Base-by-base conservation (phyloP, 78 protist species). In the Bodo saltans region DNA sequence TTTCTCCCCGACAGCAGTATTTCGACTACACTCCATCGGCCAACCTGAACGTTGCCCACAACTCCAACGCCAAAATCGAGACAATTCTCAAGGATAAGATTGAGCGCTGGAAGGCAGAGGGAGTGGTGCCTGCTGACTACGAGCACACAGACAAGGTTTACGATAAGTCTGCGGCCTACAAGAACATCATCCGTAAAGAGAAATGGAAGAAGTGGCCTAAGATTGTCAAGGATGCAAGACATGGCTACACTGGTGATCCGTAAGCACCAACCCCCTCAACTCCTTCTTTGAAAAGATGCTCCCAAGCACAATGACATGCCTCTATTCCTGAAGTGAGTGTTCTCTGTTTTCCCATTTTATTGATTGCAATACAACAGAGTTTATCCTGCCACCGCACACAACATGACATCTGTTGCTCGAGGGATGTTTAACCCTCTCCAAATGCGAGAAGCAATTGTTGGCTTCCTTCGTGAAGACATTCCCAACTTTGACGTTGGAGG, bases 401-500 rank as follows among this genome's bases (percentile, higher is more conserved):
- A n/a, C n/a, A n/a, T n/a, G n/a, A n/a, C n/a, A n/a, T n/a, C n/a
- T n/a, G n/a, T n/a, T n/a, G n/a, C n/a, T n/a, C n/a, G n/a, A n/a
- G n/a, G n/a, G n/a, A n/a, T n/a, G n/a, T n/a, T n/a, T n/a, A n/a
- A n/a, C n/a, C n/a, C n/a, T n/a, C n/a, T n/a, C n/a, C n/a, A n/a
- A n/a, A n/a, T n/a, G n/a, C n/a, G n/a, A n/a, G n/a, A n/a, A n/a
- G n/a, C n/a, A n/a, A n/a, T n/a, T n/a, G n/a, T n/a, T n/a, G n/a
- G n/a, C n/a, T n/a, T n/a, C n/a, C n/a, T n/a, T n/a, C n/a, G n/a
- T n/a, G 88, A 92, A 42, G 97, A 96, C 89, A 89, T 93, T 0
- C 97, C 98, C 28, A 84, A 94, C 35, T 93, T 92, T 72, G 98
- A 96, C 52, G 88, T 88, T 53, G 97, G 97, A 11, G 98, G 97